Evolutionary conservation across 208 protist genomes (phyloP), one percentile per base, ranked within the genome.

Genomic region (Angomonas ambiguus): DNA sequence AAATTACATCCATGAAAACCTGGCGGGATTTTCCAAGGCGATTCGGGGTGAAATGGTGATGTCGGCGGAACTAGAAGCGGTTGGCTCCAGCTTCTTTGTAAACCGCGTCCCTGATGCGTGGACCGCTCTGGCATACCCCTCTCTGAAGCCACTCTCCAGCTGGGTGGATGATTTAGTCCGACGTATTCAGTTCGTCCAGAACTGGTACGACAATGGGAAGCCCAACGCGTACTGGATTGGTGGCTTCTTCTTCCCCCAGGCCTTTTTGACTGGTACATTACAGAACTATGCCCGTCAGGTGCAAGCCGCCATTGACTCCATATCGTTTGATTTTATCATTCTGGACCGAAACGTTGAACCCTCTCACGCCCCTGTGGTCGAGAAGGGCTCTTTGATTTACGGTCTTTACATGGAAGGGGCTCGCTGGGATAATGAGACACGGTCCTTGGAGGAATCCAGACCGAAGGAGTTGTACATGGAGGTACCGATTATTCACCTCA

Each of bases 191-290:
- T 99, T 99, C 63, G 81, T 98, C 28, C 77, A 85, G 64, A 67
- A 61, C 6, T 97, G 94, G 94, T 95, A 95, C 71, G 90, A 94
- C 51, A 45, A 79, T 35, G 96, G 86, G 16, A 66, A 77, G 4
- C 96, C 98, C 27, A 67, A 51, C 8, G 77, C 83, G 28, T 98
- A 97, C 72, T 98, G 96, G 95, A 94, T 99, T 32, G 96, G 95
- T 16, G 95, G 95, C 58, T 98, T 99, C 81, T 99, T 98, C 87
- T 99, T 99, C 81, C 96, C 98, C 13, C 96, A 98, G 77, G 92
- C 94, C 0, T 98, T 98, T 80, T 82, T 98, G 45, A 98, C 97
- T 0, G 97, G 95, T 41, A 96, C 88, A 20, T 77, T 98, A 72
- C 96, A 99, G 82, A 99, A 98, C 80, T 98, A 96, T 75, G 97